Evolutionary conservation across 164 flowering plant genomes (phyloP), one percentile per base, ranked within the genome.

Genomic region (Magnolia sinica): DNA sequence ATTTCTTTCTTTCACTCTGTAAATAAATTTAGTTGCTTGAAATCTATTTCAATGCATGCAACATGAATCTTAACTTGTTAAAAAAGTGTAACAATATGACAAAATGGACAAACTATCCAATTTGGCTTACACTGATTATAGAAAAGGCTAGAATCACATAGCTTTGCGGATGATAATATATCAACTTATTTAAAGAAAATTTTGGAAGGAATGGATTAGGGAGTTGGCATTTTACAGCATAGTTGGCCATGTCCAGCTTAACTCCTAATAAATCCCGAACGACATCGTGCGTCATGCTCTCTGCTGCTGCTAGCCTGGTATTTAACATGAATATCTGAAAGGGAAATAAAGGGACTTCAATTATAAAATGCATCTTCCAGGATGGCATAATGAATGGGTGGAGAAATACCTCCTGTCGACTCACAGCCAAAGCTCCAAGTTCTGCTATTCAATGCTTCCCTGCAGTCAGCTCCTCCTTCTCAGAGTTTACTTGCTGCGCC

Each of bases 231-330:
- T 78, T 87, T 96, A 96, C 98, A 84, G 86, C 89, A 83, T 87
- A 96, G 79, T 81, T 88, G 68, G 89, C 88, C 94, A 96, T 91
- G 75, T 96, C 96, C 84, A 90, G 78, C 84, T 94, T 96, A 58
- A 96, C 87, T 73, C 97, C 98, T 27, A 96, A 81, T 74, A 96
- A 78, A 83, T 94, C 99, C 72, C 98, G 92, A 50, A 92, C 87
- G 27, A 96, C 98, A 85, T 96, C 98, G 87, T 96, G 99, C 8
- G 97, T 94, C 99, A 96, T 96, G 88, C 99, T 96, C 76, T 94
- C 98, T 55, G 98, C 91, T 68, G 90, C 77, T 75, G 98, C 99
- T 71, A 96, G 76, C 86, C 91, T 94, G 18, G 98, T 79, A 76
- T 96, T 91, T 85, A 96, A 77, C 82, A 87, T 71, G 82, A 96